Base-by-base conservation (phyloP, 1,284 basidiomycete species). In the Fomitiporia mediterranea region DNA sequence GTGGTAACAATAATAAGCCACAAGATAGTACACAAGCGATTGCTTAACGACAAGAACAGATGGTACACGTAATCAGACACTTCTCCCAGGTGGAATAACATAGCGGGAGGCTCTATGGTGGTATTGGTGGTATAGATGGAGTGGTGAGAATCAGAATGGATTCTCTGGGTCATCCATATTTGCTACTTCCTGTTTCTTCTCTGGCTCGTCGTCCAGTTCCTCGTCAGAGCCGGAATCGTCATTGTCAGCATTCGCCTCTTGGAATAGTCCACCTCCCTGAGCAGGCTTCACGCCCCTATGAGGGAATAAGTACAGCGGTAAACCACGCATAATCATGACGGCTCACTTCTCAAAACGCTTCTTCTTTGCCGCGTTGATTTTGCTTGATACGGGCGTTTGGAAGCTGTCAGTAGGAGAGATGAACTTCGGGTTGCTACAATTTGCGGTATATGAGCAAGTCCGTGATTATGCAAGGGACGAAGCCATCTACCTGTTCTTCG, bases 321-420 rank as follows among this genome's bases (percentile, higher is more conserved):
- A 46, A 21, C 38, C 44, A 51, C 9, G 53, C 47, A 43, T 37
- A 38, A 51, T 27, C 15, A 23, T n/a, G 15, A 30, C 19, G 6
- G 75, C 89, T 50, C 62, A 95, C 94, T 91, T 95, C 52, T 72
- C 75, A 66, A 95, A 97, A 65, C 92, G 91, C 71, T 93, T 93
- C 79, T 94, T 93, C 79, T 86, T 94, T 2, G 88, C 87, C 19
- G 88, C 87, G 52, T 78, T 86, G 54, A 97, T 81, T 72, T 96
- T 97, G 72, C 92, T 86, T 4, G 92, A 89, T 68, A 84, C 85
- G 1, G 94, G 94, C 3, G 93, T 95, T 78, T 96, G 84, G 70
- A 97, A 77, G 66, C 89, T 91, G 70, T 98, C 94, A 7, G 94
- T 96, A 4, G 94, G 94, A 13, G 94, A 96, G 62, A 93, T 74